Evolutionary conservation across 495 filamentous ascomycete species (phyloP).

Genomic region (Neurospora sp.): DNA sequence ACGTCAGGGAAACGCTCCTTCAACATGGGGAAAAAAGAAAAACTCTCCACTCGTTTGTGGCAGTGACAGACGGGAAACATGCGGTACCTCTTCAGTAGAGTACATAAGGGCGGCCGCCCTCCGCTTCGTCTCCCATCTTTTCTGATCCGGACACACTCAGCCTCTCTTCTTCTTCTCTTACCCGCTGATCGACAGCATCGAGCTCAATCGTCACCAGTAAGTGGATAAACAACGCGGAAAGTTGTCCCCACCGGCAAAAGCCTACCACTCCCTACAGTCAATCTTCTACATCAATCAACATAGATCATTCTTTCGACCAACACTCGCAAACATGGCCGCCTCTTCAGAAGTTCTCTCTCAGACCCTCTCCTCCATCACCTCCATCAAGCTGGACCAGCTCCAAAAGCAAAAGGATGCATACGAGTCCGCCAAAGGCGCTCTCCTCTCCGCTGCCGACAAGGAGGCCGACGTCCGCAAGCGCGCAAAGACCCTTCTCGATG

Average conservation of each 20-base stretch:
- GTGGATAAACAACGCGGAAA: neutral
- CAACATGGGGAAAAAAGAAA: neutral
- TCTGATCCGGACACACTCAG: neutral
- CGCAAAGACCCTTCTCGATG: slow-evolving; percentile 16
- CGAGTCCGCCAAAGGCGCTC: slow-evolving; percentile 25
- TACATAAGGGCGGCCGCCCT: neutral
- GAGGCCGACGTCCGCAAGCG: slow-evolving; percentile 20
- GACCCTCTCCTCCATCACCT: slow-evolving; percentile 56
- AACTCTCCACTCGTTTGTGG: neutral
- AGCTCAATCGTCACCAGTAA: neutral
- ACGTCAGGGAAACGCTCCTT: neutral
- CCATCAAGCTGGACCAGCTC: slow-evolving; percentile 52
- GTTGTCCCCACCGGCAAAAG: neutral
- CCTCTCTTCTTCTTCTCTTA: neutral
- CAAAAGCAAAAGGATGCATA: slow-evolving; percentile 47
- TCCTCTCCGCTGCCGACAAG: slow-evolving; percentile 20
- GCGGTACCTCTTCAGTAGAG: neutral
- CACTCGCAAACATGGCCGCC: slow-evolving; percentile 13
- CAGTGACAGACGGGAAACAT: neutral
- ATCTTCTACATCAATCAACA: neutral
- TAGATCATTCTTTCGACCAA: neutral
- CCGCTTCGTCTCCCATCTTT: neutral
- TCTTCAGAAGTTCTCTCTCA: slow-evolving; percentile 38
- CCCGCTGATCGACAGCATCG: neutral
- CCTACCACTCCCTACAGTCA: neutral